phyloP scores from a whole-genome alignment of 108 stramenopile species.

The Skeletonema marinoi region DNA sequence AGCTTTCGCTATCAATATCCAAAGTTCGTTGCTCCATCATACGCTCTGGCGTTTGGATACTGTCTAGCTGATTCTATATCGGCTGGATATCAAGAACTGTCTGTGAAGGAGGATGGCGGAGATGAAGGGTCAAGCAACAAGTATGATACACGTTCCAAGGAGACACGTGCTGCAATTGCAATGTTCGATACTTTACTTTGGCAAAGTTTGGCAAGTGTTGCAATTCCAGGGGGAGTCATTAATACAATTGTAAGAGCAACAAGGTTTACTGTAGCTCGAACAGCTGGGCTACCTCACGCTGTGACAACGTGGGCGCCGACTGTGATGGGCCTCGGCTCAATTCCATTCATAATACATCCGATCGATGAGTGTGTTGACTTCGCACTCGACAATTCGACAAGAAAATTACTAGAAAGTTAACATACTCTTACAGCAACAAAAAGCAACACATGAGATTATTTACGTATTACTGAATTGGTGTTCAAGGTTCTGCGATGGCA shows the following conservation, averaged over 20 bases:
- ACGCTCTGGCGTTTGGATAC: constrained; percentile 80
- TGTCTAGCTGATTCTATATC: constrained; percentile 73
- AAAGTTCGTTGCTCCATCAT: constrained; percentile 66
- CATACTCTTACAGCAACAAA: background rate
- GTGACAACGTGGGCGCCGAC: constrained; percentile 78
- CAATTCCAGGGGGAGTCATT: constrained; percentile 77
- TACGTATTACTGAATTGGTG: background rate
- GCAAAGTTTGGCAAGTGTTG: constrained; percentile 64
- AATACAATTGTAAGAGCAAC: constrained; percentile 75
- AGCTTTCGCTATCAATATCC: constrained; percentile 87
- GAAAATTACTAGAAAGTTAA: constrained; percentile 28
- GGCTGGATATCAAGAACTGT: constrained; percentile 55
- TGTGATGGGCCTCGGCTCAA: constrained; percentile 59
- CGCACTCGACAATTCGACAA: constrained; percentile 64
- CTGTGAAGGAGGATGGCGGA: constrained; percentile 10
- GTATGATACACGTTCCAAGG: constrained; percentile 19
- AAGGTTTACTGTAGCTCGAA: constrained; percentile 57
- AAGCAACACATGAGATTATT: background rate
- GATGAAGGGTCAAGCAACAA: constrained; percentile 3
- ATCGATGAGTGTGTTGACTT: constrained; percentile 75
- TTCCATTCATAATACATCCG: constrained; percentile 77
- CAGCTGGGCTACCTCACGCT: constrained; percentile 53
- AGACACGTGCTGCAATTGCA: constrained; percentile 51
- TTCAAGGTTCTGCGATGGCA: background rate
- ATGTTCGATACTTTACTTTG: constrained; percentile 70